phyloP scores from a whole-genome alignment of 2,329 filamentous ascomycete genomes.

The Reticulascus tulasneorum region DNA sequence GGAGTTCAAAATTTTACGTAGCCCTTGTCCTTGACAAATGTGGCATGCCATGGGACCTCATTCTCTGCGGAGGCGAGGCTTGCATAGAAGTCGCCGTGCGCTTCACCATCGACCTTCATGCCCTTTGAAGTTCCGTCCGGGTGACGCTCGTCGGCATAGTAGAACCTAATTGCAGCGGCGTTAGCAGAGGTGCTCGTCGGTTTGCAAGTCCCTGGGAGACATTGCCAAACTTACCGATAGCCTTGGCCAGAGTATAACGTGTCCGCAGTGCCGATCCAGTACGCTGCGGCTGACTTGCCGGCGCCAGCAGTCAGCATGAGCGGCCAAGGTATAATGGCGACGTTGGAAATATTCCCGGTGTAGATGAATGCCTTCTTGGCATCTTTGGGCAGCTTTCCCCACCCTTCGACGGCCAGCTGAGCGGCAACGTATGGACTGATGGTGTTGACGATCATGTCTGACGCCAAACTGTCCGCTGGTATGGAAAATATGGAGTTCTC shows the following conservation, averaged over 20 bases:
- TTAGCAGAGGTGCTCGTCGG: background rate
- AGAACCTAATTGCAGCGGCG: constrained; percentile 38
- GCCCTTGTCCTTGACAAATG: constrained; percentile 7
- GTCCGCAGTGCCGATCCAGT: constrained; percentile 25
- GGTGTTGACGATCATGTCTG: constrained; percentile 32
- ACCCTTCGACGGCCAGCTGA: constrained; percentile 32
- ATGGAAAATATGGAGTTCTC: constrained; percentile 28
- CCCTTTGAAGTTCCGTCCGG: constrained; percentile 29
- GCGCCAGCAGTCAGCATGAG: constrained; percentile 29
- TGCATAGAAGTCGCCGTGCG: no score
- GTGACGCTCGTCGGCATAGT: constrained; percentile 46
- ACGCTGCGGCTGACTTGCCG: constrained; percentile 33
- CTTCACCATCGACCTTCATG: constrained; percentile 31
- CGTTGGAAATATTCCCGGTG: constrained; percentile 38
- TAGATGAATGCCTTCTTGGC: background rate
- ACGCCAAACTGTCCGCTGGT: constrained; percentile 21
- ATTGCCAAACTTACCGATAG: constrained; percentile 23
- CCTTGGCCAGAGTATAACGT: constrained; percentile 28
- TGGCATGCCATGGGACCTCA: background rate
- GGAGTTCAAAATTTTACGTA: constrained; percentile 13
- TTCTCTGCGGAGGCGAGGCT: no score
- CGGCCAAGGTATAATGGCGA: constrained; percentile 20
- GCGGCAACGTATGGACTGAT: constrained; percentile 34
- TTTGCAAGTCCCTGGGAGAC: background rate
- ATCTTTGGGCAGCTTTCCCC: constrained; percentile 8